A percentile compares a stretch with the other conserved stretches of the same genome.
Evolutionary conservation across 208 protist species (phyloP).

Genomic region (Wallacemonas collosoma): DNA sequence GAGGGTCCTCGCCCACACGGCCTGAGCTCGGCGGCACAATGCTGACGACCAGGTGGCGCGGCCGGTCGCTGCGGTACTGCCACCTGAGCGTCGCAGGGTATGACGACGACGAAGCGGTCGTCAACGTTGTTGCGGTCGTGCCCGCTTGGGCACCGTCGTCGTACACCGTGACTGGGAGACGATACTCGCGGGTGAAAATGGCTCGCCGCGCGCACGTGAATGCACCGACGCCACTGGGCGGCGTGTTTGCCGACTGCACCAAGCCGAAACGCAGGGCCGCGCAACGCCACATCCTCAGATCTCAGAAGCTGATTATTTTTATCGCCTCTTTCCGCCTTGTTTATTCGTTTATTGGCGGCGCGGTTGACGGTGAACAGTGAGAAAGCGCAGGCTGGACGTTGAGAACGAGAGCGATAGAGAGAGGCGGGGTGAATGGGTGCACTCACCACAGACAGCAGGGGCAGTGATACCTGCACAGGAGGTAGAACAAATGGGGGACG

Average conservation of each 20-base stretch:
- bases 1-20: not conserved
- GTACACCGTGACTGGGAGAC: slow-evolving; percentile 48
- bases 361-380: too few species aligned
- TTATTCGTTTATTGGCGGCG: too few species aligned
- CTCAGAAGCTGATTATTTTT: not conserved
- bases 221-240: not conserved
- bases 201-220: slow-evolving; percentile 3
- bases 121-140: not conserved
- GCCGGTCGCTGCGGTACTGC: slow-evolving; percentile 58
- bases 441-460: too few species aligned
- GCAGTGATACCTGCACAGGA: too few species aligned
- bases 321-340: not conserved
- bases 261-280: not conserved
- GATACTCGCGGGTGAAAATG: slow-evolving; percentile 67
- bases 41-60: slow-evolving; percentile 58
- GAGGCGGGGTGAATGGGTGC: too few species aligned
- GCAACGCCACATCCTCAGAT: slow-evolving; percentile 1
- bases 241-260: not conserved
- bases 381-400: too few species aligned
- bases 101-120: not conserved
- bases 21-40: slow-evolving; percentile 20
- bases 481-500: too few species aligned
- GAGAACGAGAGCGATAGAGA: too few species aligned
- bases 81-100: slow-evolving; percentile 67
- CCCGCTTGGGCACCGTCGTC: slow-evolving; percentile 6